Percentiles rank a stretch among this genome's conserved stretches.
Evolutionary conservation across 2,329 filamentous ascomycete species (phyloP).

Genomic region (Penicillium sp.): DNA sequence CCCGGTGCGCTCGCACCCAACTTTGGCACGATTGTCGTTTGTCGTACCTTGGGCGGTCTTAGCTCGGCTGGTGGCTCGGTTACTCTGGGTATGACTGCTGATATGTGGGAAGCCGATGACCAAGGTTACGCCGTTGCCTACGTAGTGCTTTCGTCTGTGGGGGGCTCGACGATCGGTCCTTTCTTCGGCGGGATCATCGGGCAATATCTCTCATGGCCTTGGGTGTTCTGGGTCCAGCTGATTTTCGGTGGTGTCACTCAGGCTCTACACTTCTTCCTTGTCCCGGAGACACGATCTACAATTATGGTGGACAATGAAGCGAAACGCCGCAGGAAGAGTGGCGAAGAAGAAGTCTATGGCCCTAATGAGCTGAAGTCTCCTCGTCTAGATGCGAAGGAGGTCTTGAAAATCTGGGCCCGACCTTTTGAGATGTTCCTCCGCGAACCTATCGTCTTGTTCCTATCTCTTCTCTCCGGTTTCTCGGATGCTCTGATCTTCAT

Average conservation of each 20-base stretch:
- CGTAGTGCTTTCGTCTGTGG: conserved; percentile 75
- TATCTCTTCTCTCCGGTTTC: conserved; percentile 71
- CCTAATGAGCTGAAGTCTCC: conserved; percentile 53
- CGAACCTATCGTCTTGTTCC: conserved; percentile 70
- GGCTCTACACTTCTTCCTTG: conserved; percentile 53
- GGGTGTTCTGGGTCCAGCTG: conserved; percentile 66
- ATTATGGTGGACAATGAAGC: conserved; percentile 60
- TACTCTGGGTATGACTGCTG: conserved; percentile 72
- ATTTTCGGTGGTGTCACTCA: conserved; percentile 57
- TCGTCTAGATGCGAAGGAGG: conserved; percentile 48
- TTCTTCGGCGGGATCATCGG: conserved; percentile 56
- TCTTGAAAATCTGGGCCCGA: conserved; percentile 55
- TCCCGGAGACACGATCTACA: conserved; percentile 60
- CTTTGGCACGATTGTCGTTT: conserved; percentile 67
- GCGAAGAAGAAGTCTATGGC: conserved; percentile 64
- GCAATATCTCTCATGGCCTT: conserved; percentile 54
- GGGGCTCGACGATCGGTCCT: conserved; percentile 64
- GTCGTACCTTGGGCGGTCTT: conserved; percentile 66
- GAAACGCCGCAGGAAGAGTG: conserved; percentile 53
- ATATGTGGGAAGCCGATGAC: conserved; percentile 68
- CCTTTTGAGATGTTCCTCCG: conserved; percentile 72
- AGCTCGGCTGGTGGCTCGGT: conserved; percentile 72
- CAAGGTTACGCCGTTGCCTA: conserved; percentile 75
- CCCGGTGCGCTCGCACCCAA: conserved; percentile 72
- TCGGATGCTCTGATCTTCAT: conserved; percentile 75